Percentiles rank a stretch among this genome's conserved stretches.
Conservation (phyloP, 176 grass and related monocot species). For the Coix lacrymajobi region DNA sequence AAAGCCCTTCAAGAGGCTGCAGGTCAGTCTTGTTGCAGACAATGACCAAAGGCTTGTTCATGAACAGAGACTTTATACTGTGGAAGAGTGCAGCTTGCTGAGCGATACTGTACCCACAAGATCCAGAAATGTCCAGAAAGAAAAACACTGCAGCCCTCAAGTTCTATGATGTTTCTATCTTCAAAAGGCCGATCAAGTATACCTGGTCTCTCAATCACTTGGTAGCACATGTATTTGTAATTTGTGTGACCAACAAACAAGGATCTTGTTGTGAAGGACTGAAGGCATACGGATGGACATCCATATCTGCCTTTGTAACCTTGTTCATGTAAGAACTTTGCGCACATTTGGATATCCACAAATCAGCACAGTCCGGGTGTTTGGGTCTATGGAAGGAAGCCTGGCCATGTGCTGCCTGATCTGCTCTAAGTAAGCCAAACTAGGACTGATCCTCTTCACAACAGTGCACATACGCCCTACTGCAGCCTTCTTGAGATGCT, state of each 20-base stretch:
- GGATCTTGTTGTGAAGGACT: conserved; percentile 49
- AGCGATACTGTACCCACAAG: conserved; percentile 67
- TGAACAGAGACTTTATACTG: conserved; percentile 73
- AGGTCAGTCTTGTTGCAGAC: conserved; percentile 79
- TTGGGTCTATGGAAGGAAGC: conserved; percentile 69
- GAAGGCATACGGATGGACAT: conserved; percentile 63
- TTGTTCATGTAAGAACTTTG: conserved; percentile 70
- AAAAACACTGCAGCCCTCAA: conserved; percentile 49
- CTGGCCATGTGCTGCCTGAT: conserved; percentile 62
- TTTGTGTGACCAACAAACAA: conserved; percentile 68
- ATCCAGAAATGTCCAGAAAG: conserved; percentile 72
- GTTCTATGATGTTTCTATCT: conserved; percentile 54
- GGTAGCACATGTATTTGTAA: conserved; percentile 73
- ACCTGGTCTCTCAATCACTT: conserved; percentile 79
- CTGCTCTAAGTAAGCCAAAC: conserved; percentile 73
- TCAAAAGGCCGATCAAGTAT: conserved; percentile 69
- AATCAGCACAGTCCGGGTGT: conserved; percentile 50
- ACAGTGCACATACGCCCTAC: conserved; percentile 57
- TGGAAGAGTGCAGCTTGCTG: conserved; percentile 78
- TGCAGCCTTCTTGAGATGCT: conserved; percentile 60
- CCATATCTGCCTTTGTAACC: conserved; percentile 63
- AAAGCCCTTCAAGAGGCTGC: conserved; percentile 61
- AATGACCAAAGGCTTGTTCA: conserved; percentile 71
- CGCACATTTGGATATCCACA: conserved; percentile 57
- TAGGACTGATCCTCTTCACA: conserved; percentile 58